Conservation (phyloP, 169 alveolate species). For the Eimeria praecox region DNA sequence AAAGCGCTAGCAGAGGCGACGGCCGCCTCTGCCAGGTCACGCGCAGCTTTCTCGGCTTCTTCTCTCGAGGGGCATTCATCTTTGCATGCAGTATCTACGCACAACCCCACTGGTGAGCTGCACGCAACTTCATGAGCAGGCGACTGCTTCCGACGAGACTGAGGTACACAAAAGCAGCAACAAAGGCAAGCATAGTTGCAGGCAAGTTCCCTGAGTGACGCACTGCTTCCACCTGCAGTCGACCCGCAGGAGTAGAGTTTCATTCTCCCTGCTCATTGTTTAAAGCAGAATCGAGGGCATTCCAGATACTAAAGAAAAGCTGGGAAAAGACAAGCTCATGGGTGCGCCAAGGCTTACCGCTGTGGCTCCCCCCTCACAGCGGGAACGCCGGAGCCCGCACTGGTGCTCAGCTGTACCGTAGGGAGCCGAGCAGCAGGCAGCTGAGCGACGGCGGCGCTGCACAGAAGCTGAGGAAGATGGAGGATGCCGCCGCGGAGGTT, state of each 20-base stretch:
- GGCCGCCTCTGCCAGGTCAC: slow-evolving; percentile 46
- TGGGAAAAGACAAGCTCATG: neutral
- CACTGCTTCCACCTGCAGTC: neutral
- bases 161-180: neutral
- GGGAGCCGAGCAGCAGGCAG: slow-evolving; percentile 61
- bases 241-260: neutral
- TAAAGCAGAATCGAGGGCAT: neutral
- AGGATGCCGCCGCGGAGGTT: slow-evolving; percentile 13
- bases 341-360: neutral
- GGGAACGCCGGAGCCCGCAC: neutral
- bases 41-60: slow-evolving; percentile 27
- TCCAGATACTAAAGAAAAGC: neutral
- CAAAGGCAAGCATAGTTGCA: neutral
- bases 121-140: neutral
- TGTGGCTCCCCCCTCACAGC: neutral
- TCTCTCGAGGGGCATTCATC: slow-evolving; percentile 44
- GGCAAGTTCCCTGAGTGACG: neutral
- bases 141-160: slow-evolving; percentile 28
- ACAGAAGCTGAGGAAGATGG: neutral
- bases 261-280: neutral
- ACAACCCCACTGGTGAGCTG: neutral
- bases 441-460: slow-evolving; percentile 66
- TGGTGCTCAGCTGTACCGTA: slow-evolving; percentile 2
- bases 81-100: neutral
- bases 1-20: slow-evolving; percentile 33